Percentiles rank a stretch among this genome's conserved stretches.
These are phyloP conservation scores for Mucor plumbeus DNA, from an alignment of 371 early-diverging fungal genomes.

Conservation along the genomic window DNA sequence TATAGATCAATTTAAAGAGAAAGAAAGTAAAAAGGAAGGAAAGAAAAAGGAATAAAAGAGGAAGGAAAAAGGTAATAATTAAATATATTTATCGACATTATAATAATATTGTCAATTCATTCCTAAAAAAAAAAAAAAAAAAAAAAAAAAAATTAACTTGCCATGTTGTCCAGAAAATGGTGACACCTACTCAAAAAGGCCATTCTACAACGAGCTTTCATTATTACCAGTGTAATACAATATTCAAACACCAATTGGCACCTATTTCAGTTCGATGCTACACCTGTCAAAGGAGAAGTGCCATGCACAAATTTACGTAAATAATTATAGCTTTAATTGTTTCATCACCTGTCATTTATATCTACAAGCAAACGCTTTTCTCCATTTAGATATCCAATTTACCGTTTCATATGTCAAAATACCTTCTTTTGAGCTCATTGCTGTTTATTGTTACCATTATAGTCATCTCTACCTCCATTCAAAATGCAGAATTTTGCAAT, in stretches of 20 bases:
- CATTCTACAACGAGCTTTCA: not conserved
- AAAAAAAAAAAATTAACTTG: not conserved
- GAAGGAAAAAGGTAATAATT: not conserved
- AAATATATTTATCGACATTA: not conserved
- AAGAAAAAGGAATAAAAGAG: not conserved
- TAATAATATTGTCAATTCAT: slow-evolving; percentile 1
- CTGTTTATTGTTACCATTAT: not conserved
- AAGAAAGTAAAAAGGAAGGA: not conserved
- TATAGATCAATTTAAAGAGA: not conserved
- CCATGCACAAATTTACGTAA: not conserved
- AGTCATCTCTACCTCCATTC: not conserved
- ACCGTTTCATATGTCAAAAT: not conserved
- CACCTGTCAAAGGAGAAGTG: slow-evolving; percentile 1
- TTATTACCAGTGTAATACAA: not conserved
- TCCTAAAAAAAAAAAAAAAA: slow-evolving; percentile 1
- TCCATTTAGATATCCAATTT: not conserved
- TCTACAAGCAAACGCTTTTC: not conserved
- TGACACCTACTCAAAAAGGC: slow-evolving; percentile 4
- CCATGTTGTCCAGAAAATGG: not conserved
- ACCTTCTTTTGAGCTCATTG: not conserved
- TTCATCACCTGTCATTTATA: slow-evolving; percentile 2
- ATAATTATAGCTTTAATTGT: slow-evolving; percentile 4
- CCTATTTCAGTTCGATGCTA: not conserved
- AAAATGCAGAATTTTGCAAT: too few relatives aligned
- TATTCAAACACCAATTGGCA: not conserved